Conservation (phyloP, 164 flowering plant species). For the Kingdonia uniflora region DNA sequence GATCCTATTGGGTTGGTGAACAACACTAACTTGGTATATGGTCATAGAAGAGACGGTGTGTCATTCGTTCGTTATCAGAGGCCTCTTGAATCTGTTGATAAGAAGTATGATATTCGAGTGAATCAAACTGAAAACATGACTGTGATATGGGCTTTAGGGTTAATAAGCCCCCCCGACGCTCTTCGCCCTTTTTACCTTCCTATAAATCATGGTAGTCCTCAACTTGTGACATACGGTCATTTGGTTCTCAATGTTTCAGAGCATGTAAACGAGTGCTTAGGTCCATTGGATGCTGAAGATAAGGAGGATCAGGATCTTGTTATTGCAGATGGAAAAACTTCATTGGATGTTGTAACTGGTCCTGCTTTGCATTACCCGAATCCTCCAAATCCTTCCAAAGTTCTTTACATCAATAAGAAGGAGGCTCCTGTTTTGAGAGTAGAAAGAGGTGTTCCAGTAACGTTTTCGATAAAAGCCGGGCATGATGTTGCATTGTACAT, state of each 20-base stretch:
- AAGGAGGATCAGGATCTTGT: conserved; percentile 84
- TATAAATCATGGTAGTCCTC: conserved; percentile 69
- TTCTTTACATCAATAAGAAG: conserved; percentile 79
- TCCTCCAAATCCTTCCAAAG: conserved; percentile 85
- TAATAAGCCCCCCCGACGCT: conserved; percentile 75
- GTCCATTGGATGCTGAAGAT: conserved; percentile 80
- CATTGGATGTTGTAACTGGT: conserved; percentile 58
- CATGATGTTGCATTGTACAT: conserved; percentile 90
- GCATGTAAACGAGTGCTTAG: conserved; percentile 64
- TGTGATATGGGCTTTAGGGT: conserved; percentile 88
- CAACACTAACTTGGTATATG: conserved; percentile 65
- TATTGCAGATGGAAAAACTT: conserved; percentile 62
- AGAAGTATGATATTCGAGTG: conserved; percentile 58
- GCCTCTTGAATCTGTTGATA: conserved; percentile 43
- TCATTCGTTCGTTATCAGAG: conserved; percentile 68
- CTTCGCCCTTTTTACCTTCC: conserved; percentile 82
- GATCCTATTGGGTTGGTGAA: conserved; percentile 47
- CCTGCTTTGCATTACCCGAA: conserved; percentile 71
- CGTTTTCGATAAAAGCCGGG: conserved; percentile 88
- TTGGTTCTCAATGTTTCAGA: conserved; percentile 64
- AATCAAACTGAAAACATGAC: conserved; percentile 46
- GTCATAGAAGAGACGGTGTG: conserved; percentile 88
- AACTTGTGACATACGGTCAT: conserved; percentile 41
- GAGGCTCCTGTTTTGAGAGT: conserved; percentile 88
- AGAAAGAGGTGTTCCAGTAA: conserved; percentile 91